Evolutionary conservation across 305 asterid species (phyloP).

Genomic region (Fraxinus paxiana): DNA sequence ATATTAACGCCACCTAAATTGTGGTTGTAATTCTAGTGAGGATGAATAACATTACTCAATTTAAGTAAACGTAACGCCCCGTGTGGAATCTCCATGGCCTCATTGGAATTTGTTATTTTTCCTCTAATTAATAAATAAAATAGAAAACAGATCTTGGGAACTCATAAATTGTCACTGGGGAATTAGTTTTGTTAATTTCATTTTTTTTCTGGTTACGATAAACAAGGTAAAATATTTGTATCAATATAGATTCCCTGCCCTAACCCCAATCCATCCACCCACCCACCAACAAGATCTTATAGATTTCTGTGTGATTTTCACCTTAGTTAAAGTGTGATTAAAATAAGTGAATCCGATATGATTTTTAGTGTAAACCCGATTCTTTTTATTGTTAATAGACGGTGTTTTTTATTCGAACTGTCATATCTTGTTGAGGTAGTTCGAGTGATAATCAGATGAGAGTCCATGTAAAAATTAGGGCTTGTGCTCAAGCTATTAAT

Average conservation of each 20-base stretch:
- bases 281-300: constrained; percentile 25
- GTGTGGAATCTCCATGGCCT: constrained; percentile 41
- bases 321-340: background rate
- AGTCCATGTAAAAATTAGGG: background rate
- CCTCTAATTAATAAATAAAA: background rate
- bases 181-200: background rate
- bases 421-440: background rate
- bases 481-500: background rate
- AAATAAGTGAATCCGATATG: background rate
- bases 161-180: background rate
- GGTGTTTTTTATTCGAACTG: background rate
- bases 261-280: background rate
- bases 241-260: constrained; percentile 11
- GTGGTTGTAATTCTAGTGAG: no score
- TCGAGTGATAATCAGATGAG: background rate
- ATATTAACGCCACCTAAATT: no score
- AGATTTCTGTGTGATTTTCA: constrained; percentile 26
- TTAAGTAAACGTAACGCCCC: constrained; percentile 47
- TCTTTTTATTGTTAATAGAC: background rate
- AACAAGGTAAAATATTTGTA: background rate
- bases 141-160: background rate
- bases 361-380: background rate
- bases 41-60: no score
- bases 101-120: constrained; percentile 35
- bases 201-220: constrained; percentile 8